Base-by-base conservation (phyloP, 208 protist species). In the Leishmania amazonensis region DNA sequence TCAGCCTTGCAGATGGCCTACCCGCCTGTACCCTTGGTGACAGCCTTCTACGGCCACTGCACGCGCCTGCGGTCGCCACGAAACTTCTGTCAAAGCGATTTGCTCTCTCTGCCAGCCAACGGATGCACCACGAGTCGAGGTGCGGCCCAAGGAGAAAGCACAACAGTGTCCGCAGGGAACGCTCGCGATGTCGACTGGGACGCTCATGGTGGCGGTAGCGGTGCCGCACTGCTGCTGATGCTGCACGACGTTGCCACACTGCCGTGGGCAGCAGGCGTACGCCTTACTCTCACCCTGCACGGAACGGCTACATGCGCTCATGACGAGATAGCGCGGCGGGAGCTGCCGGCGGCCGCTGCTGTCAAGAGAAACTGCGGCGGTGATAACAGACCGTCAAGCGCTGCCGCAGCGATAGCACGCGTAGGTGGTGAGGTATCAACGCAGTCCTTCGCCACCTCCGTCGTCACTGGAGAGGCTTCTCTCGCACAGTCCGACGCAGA, bases 21-120 rank as follows among this genome's bases (percentile, higher is more conserved):
- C 75, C 75, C 75, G 11, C 75, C 75, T 49, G 17, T 67, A 13
- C 75, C 75, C n/a, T 35, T 78, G 38, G 57, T 78, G 8, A 31
- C 75, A 2, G 28, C 3, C 40, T 62, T 67, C 54, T 42, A 57
- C 47, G n/a, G 13, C 21, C 28, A 54, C 47, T 13, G 71, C 71
- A 3, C 40, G 3, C 47, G 45, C 2, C 47, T 54, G 71, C 21
- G 0, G 71, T 28, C 71, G 9, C 71, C 47, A 15, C 71, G 47
- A 7, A 0, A 40, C 47, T 40, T 75, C 71, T 38, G 13, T 28
- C 71, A 24, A 28, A 1, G 15, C 71, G 47, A 75, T 54, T 19
- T 73, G 64, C 42, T 80, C 70, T 3, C 58, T 77, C 13, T 71
- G 19, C 38, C 38, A 21, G 21, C 4, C 38, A 42, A 47, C 65